Conservation (phyloP, 129 eudicot species). For the Flaveria bidentis region DNA sequence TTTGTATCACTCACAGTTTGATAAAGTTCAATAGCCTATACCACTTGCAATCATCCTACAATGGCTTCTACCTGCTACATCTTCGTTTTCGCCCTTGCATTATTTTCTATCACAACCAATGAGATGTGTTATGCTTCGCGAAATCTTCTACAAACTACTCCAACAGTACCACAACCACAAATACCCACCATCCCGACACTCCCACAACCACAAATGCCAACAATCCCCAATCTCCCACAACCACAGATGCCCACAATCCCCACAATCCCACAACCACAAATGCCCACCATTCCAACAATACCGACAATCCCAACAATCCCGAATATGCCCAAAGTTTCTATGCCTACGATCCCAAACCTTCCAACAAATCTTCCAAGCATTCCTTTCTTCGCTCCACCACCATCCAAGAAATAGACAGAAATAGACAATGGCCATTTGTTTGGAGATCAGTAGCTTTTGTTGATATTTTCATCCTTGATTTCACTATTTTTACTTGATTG, state of each 20-base stretch:
- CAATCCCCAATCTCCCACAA: constrained; percentile 29
- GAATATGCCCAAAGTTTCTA: constrained; percentile 32
- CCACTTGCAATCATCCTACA: neutral
- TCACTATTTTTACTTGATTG: neutral
- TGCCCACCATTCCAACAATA: constrained; percentile 25
- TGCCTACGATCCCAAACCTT: constrained; percentile 37
- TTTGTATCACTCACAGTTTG: neutral
- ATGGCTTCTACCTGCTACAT: constrained; percentile 21
- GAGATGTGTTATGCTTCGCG: constrained; percentile 34
- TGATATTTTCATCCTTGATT: neutral
- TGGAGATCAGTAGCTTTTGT: neutral
- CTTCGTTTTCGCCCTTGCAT: neutral
- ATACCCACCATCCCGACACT: constrained; percentile 25
- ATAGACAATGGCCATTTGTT: neutral
- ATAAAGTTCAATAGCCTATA: neutral
- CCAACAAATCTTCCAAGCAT: constrained; percentile 34
- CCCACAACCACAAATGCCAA: constrained; percentile 30
- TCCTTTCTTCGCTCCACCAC: constrained; percentile 40
- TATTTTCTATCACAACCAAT: constrained; percentile 12
- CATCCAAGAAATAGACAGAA: constrained; percentile 35
- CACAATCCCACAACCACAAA: constrained; percentile 32
- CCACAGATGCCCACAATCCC: constrained; percentile 35
- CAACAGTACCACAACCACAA: constrained; percentile 27
- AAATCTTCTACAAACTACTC: constrained; percentile 27
- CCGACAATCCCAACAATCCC: constrained; percentile 27